Conservation (phyloP, 805 yeast species). For the Barnettozyma wickerhamii region DNA sequence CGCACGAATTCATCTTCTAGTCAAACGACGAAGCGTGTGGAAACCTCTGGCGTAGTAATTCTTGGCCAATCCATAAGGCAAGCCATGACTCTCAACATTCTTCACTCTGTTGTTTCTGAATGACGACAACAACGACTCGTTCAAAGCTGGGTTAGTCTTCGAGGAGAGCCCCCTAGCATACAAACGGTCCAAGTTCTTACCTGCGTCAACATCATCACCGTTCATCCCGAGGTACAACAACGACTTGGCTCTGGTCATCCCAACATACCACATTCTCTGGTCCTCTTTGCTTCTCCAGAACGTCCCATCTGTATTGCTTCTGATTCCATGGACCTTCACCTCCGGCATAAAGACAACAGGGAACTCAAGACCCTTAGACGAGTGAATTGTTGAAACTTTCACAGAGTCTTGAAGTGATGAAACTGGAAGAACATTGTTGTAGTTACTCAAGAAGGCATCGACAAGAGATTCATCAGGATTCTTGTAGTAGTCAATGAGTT, state of each 20-base stretch:
- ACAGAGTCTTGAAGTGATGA: slow-evolving; percentile 31
- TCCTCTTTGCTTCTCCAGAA: slow-evolving; percentile 21
- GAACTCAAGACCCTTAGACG: slow-evolving; percentile 71
- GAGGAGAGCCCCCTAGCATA: not conserved
- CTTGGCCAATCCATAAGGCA: slow-evolving; percentile 2
- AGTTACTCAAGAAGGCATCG: slow-evolving; percentile 31
- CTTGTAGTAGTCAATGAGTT: slow-evolving; percentile 22
- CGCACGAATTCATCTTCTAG: not conserved
- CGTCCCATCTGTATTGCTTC: slow-evolving; percentile 1
- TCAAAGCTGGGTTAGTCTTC: not conserved
- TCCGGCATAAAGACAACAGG: slow-evolving; percentile 55
- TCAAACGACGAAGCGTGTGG: slow-evolving; percentile 1
- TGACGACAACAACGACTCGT: not conserved
- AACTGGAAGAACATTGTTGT: slow-evolving; percentile 27
- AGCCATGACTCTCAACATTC: slow-evolving; percentile 4
- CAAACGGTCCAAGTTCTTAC: not conserved
- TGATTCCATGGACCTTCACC: slow-evolving; percentile 7
- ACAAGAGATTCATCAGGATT: slow-evolving; percentile 24
- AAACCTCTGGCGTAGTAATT: slow-evolving; percentile 4
- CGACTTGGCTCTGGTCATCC: slow-evolving; percentile 55
- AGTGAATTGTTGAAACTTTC: slow-evolving; percentile 64
- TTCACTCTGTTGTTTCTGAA: slow-evolving; percentile 2
- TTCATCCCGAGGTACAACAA: slow-evolving; percentile 25
- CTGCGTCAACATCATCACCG: not conserved
- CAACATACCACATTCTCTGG: slow-evolving; percentile 55